phyloP scores from a whole-genome alignment of 2,329 filamentous ascomycete species.

The Aspergillus sp. region DNA sequence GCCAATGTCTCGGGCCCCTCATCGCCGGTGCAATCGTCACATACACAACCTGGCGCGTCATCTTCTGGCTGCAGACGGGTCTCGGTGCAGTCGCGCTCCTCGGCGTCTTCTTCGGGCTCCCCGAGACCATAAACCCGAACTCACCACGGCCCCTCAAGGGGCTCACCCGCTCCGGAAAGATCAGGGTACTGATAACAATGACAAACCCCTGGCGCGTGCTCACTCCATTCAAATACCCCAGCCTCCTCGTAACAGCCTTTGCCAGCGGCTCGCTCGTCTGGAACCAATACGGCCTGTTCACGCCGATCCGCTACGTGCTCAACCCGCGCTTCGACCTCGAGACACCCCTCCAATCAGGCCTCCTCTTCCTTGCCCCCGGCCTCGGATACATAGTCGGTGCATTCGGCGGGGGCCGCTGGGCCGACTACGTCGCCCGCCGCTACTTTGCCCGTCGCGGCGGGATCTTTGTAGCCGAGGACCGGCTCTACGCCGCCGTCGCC shows the following conservation, averaged over 20 bases:
- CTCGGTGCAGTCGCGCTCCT: conserved; percentile 64
- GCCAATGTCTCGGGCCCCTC: conserved; percentile 65
- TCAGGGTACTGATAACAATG: conserved; percentile 62
- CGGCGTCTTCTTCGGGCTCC: conserved; percentile 68
- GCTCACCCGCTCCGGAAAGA: conserved; percentile 55
- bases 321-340: conserved; percentile 74
- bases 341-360: conserved; percentile 67
- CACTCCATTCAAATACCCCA: conserved; percentile 67
- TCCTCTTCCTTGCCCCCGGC: conserved; percentile 77
- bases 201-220: conserved; percentile 68
- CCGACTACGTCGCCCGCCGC: conserved; percentile 67
- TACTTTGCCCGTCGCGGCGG: conserved; percentile 64
- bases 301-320: conserved; percentile 72
- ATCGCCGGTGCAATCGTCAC: background rate
- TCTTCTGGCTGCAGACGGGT: conserved; percentile 77
- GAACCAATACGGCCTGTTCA: conserved; percentile 75
- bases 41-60: conserved; percentile 69
- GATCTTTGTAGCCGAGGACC: conserved; percentile 68
- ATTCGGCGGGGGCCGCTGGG: conserved; percentile 72
- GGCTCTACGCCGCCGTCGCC: conserved; percentile 63
- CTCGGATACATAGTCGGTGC: conserved; percentile 71
- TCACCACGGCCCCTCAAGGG: conserved; percentile 66
- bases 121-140: conserved; percentile 72
- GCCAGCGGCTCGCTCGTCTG: conserved; percentile 69
- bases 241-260: conserved; percentile 66